Evolutionary conservation across 768 basidiomycete genomes (phyloP).

Genomic region (Boletus barrowsii): DNA sequence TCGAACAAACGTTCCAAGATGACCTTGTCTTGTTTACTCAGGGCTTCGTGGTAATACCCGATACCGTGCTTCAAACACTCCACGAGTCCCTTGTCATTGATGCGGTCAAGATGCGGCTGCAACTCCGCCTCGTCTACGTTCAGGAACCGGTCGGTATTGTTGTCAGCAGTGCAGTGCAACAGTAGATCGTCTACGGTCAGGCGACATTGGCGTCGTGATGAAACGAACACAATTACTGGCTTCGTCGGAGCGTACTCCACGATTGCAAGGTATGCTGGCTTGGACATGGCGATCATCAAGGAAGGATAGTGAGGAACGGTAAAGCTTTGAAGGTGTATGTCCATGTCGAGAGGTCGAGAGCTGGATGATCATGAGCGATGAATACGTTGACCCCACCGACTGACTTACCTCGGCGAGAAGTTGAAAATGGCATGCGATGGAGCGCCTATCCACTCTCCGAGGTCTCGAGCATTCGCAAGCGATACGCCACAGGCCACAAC

Average conservation of each 20-base stretch:
- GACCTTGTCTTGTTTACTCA: slow-evolving; percentile 87
- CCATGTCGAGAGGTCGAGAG: slow-evolving; percentile 95
- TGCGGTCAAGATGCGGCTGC: slow-evolving; percentile 82
- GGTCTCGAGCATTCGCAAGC: slow-evolving; percentile 90
- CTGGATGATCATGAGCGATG: slow-evolving; percentile 37
- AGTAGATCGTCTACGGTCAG: slow-evolving; percentile 90
- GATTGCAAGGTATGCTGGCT: slow-evolving; percentile 93
- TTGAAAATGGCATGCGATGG: slow-evolving; percentile 95
- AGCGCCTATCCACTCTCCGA: slow-evolving; percentile 98
- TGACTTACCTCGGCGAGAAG: slow-evolving; percentile 79
- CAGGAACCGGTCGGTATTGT: slow-evolving; percentile 80
- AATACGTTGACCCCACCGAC: not conserved
- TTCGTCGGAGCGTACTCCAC: slow-evolving; percentile 81
- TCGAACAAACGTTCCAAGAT: slow-evolving; percentile 92
- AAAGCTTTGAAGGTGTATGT: slow-evolving; percentile 96
- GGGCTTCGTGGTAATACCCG: slow-evolving; percentile 93
- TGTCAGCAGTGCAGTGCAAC: slow-evolving; percentile 84
- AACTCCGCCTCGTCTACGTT: slow-evolving; percentile 83
- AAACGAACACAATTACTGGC: slow-evolving; percentile 91
- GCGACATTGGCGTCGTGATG: slow-evolving; percentile 91
- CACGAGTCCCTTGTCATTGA: slow-evolving; percentile 69
- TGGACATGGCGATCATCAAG: slow-evolving; percentile 98
- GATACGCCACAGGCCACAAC: slow-evolving; percentile 95
- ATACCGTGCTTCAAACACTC: slow-evolving; percentile 88
- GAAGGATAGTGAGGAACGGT: slow-evolving; percentile 97